These are phyloP conservation scores for Nicotiana undulata DNA, from an alignment of 257 asterid genomes.

Conservation along the genomic window DNA sequence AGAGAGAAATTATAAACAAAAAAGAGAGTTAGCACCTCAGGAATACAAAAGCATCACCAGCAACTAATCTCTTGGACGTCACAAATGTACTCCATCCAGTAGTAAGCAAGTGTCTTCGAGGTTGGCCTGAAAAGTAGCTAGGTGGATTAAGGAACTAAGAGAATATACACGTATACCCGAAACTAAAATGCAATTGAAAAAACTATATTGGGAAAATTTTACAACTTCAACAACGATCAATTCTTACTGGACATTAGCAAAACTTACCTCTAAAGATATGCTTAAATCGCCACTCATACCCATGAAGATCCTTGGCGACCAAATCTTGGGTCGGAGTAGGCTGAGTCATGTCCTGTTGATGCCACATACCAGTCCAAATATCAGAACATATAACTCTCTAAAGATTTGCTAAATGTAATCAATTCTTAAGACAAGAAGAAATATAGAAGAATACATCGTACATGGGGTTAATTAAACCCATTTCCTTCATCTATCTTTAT, in stretches of 20 bases:
- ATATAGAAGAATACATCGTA: background rate
- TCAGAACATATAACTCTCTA: background rate
- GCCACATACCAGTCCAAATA: constrained; percentile 5
- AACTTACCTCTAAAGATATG: constrained; percentile 76
- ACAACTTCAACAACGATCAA: background rate
- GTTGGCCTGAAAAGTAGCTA: constrained; percentile 51
- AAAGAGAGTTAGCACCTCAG: constrained; percentile 40
- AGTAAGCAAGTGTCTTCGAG: constrained; percentile 69
- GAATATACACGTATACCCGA: background rate
- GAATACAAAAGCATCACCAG: constrained; percentile 68
- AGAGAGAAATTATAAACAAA: background rate
- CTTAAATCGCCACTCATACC: constrained; percentile 87
- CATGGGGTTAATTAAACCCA: background rate
- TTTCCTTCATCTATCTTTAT: background rate
- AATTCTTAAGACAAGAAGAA: background rate
- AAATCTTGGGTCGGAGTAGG: constrained; percentile 78
- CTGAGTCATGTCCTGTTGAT: constrained; percentile 66
- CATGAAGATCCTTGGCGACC: constrained; percentile 76
- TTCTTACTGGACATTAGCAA: background rate
- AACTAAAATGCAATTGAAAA: background rate
- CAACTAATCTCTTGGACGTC: constrained; percentile 65
- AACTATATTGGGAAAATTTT: background rate
- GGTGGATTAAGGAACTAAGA: background rate
- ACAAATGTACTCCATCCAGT: constrained; percentile 89
- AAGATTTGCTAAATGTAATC: background rate